Evolutionary conservation across 495 filamentous ascomycete species (phyloP).

Genomic region (Xylaria intraflava): DNA sequence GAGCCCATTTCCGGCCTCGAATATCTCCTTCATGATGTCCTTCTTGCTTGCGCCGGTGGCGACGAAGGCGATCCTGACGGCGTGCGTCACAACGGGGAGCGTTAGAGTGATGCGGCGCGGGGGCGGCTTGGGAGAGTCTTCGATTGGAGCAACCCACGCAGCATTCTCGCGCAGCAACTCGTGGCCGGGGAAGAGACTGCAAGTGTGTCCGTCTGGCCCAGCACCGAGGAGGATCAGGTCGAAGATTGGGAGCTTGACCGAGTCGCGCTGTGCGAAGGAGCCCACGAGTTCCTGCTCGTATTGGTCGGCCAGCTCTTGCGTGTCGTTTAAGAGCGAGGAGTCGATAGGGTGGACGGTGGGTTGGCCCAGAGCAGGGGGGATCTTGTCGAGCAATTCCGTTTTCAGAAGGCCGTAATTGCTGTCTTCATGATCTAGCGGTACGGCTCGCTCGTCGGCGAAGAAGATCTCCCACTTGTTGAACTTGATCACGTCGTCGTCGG

Average conservation of each 20-base stretch:
- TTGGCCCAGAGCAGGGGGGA: conserved; percentile 56
- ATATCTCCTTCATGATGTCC: conserved; percentile 85
- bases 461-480: conserved; percentile 96
- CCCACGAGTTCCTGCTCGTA: conserved; percentile 86
- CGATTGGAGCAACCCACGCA: conserved; percentile 87
- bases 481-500: conserved; percentile 54
- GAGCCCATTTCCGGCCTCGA: conserved; percentile 69
- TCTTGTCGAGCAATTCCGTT: conserved; percentile 78
- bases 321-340: conserved; percentile 61
- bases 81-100: conserved; percentile 80
- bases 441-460: conserved; percentile 94
- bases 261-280: conserved; percentile 76
- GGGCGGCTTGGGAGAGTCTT: conserved; percentile 91
- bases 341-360: conserved; percentile 79
- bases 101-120: conserved; percentile 85
- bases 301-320: conserved; percentile 85
- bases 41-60: conserved; percentile 85
- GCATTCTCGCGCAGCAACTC: conserved; percentile 77
- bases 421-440: conserved; percentile 84
- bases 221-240: conserved; percentile 88
- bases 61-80: conserved; percentile 79
- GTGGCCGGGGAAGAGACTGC: conserved; percentile 90
- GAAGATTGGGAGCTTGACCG: conserved; percentile 87
- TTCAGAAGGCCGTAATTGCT: conserved; percentile 91
- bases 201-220: conserved; percentile 94